Conservation (phyloP, 1,284 basidiomycete species). For the Termitomyces sp. region DNA sequence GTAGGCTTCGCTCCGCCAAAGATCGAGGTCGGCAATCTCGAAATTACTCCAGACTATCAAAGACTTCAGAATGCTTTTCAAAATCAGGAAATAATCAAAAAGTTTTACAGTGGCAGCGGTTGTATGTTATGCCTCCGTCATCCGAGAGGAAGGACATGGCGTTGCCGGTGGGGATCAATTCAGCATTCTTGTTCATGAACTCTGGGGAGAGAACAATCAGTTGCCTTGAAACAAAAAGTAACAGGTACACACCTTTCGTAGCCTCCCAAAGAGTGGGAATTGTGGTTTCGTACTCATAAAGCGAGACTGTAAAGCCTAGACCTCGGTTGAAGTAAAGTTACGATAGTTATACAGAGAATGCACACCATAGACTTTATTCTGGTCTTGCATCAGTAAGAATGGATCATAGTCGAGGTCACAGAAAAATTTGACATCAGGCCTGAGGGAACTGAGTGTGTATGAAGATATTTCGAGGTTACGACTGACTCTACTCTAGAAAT, state of each 20-base stretch:
- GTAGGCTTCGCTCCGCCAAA: conserved; percentile 83
- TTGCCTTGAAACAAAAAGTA: neutral
- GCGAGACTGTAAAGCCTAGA: conserved; percentile 76
- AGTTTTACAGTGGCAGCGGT: conserved; percentile 81
- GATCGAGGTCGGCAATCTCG: conserved; percentile 80
- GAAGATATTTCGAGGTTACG: conserved; percentile 24
- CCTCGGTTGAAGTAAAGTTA: neutral
- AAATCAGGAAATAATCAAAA: neutral
- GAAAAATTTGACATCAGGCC: conserved; percentile 80
- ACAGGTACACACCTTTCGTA: conserved; percentile 49
- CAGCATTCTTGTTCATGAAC: conserved; percentile 72
- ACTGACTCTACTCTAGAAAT: conserved; percentile 59
- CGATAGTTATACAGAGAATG: conserved; percentile 3
- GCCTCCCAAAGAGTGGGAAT: conserved; percentile 83
- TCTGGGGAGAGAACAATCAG: conserved; percentile 34
- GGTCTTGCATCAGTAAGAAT: conserved; percentile 85
- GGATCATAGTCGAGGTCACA: conserved; percentile 88
- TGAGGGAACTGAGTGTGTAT: conserved; percentile 29
- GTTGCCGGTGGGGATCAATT: conserved; percentile 66
- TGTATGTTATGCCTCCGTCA: conserved; percentile 76
- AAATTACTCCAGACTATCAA: conserved; percentile 83
- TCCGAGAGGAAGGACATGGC: conserved; percentile 80
- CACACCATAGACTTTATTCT: conserved; percentile 80
- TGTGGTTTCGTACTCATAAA: conserved; percentile 83
- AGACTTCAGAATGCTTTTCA: neutral